These are phyloP conservation scores for Alternaria postmessia DNA, from an alignment of 2,329 filamentous ascomycete genomes.

Conservation along the genomic window DNA sequence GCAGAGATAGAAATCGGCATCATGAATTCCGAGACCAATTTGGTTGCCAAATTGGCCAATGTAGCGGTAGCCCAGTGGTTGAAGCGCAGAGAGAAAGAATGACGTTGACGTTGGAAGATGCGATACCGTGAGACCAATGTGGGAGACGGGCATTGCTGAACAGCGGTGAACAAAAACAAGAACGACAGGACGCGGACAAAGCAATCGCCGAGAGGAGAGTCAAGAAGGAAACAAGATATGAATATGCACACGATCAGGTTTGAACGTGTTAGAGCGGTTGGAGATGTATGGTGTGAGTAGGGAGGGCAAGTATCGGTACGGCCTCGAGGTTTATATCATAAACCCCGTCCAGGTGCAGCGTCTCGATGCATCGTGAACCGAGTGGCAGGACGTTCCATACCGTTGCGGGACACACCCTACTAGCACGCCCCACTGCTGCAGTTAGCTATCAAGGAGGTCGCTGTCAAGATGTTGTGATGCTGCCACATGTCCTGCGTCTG, in stretches of 20 bases:
- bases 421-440: constrained; percentile 46
- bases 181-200: constrained; percentile 23
- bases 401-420: constrained; percentile 41
- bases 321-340: constrained; percentile 45
- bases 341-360: constrained; percentile 31
- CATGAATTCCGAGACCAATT: constrained; percentile 67
- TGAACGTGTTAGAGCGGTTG: constrained; percentile 17
- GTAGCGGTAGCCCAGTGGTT: constrained; percentile 79
- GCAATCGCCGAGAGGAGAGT: constrained; percentile 12
- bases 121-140: constrained; percentile 73
- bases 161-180: constrained; percentile 23
- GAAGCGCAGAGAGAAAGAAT: constrained; percentile 81
- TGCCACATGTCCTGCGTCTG: constrained; percentile 53
- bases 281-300: constrained; percentile 21
- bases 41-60: constrained; percentile 69
- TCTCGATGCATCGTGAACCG: constrained; percentile 34
- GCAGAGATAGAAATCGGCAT: constrained; percentile 70
- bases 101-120: constrained; percentile 81
- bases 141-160: constrained; percentile 65
- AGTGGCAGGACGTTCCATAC: constrained; percentile 42
- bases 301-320: constrained; percentile 29
- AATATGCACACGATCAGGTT: constrained; percentile 22
- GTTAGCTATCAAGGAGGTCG: constrained; percentile 48
- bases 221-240: constrained; percentile 16
- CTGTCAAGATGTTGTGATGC: constrained; percentile 45